These are phyloP conservation scores for Penicillium psychrosexuale DNA, from an alignment of 2,329 filamentous ascomycete genomes.

Conservation along the genomic window DNA sequence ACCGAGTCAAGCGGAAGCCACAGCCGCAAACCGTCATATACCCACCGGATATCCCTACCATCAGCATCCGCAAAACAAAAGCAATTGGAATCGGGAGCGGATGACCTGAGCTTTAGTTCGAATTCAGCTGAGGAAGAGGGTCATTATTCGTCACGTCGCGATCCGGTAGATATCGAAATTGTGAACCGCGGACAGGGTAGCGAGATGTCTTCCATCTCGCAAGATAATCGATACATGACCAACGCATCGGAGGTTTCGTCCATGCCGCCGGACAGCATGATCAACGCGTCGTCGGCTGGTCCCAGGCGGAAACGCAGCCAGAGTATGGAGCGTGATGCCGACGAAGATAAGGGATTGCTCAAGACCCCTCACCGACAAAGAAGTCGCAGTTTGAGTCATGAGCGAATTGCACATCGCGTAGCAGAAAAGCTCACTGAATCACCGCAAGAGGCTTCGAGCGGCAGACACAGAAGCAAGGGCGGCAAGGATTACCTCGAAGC, in stretches of 20 bases:
- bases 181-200: slow-evolving; percentile 62
- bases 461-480: slow-evolving; percentile 42
- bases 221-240: slow-evolving; percentile 62
- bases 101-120: slow-evolving; percentile 66
- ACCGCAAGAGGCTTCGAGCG: slow-evolving; percentile 45
- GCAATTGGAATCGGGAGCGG: slow-evolving; percentile 40
- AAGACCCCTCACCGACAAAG: slow-evolving; percentile 58
- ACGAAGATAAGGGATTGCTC: slow-evolving; percentile 47
- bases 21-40: slow-evolving; percentile 67
- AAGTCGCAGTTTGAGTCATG: slow-evolving; percentile 63
- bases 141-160: slow-evolving; percentile 62
- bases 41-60: slow-evolving; percentile 63
- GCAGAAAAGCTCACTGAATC: slow-evolving; percentile 63
- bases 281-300: slow-evolving; percentile 53
- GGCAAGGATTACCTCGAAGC: slow-evolving; percentile 47
- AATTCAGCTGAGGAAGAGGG: slow-evolving; percentile 77
- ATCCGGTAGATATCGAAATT: slow-evolving; percentile 88
- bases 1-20: slow-evolving; percentile 66
- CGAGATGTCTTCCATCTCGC: slow-evolving; percentile 61
- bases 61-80: slow-evolving; percentile 40
- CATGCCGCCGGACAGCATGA: slow-evolving; percentile 69
- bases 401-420: slow-evolving; percentile 65
- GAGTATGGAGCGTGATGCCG: slow-evolving; percentile 45
- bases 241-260: slow-evolving; percentile 82
- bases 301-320: slow-evolving; percentile 50